Evolutionary conservation across 257 asterid species (phyloP).

Genomic region (Jasminum sambac): DNA sequence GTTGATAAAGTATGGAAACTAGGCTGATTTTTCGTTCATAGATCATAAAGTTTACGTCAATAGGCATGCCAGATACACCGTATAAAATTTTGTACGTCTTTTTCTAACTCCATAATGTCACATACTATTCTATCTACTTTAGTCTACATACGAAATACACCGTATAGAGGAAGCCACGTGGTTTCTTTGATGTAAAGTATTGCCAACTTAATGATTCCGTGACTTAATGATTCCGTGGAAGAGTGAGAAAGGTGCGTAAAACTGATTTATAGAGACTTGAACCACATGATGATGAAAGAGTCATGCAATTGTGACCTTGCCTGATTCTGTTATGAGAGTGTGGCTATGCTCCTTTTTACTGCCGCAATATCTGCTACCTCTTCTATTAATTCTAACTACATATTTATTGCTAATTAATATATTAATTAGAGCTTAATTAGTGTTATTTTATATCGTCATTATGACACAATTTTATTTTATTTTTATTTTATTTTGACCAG

Average conservation of each 20-base stretch:
- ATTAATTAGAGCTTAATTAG: too few species aligned
- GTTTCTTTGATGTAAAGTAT: not conserved
- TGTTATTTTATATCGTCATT: too few species aligned
- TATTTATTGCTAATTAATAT: not conserved
- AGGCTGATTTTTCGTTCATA: too few species aligned
- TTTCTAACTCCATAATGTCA: too few species aligned
- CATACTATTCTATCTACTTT: not conserved
- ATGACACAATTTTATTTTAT: too few species aligned
- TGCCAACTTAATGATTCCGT: slow-evolving; percentile 25
- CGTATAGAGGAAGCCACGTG: not conserved
- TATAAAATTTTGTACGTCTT: too few species aligned
- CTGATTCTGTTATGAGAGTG: slow-evolving; percentile 22
- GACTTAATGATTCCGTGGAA: slow-evolving; percentile 22
- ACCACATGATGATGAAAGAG: slow-evolving; percentile 21
- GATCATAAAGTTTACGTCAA: too few species aligned
- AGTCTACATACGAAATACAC: not conserved
- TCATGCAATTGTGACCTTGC: slow-evolving; percentile 32
- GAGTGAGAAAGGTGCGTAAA: slow-evolving; percentile 24
- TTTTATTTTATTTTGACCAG: too few species aligned
- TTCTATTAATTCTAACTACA: not conserved
- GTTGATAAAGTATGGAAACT: too few species aligned
- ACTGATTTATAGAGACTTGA: slow-evolving; percentile 17
- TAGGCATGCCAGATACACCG: too few species aligned
- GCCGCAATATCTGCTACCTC: slow-evolving; percentile 25
- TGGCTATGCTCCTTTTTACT: slow-evolving; percentile 23